Percentiles rank a stretch among this genome's conserved stretches.
Evolutionary conservation across 495 filamentous ascomycete genomes (phyloP).

Genomic region (Penicillium mononematosum): DNA sequence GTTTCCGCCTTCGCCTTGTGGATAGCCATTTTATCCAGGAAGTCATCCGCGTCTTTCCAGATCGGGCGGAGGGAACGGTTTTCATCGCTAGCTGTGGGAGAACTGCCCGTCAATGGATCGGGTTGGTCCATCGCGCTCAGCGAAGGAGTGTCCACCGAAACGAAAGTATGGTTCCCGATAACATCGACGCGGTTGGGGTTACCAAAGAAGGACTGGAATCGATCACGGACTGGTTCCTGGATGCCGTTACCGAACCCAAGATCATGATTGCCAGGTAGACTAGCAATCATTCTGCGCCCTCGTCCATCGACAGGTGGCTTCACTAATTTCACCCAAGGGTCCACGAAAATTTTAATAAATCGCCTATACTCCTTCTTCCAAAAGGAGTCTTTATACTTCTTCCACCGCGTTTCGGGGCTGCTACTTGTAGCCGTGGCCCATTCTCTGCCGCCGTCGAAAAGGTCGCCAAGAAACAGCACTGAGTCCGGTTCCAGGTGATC

Average conservation of each 20-base stretch:
- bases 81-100: conserved; percentile 38
- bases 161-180: conserved; percentile 92
- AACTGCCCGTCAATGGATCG: conserved; percentile 48
- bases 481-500: conserved; percentile 71
- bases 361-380: conserved; percentile 82
- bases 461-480: conserved; percentile 85
- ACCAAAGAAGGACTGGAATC: conserved; percentile 89
- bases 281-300: conserved; percentile 69
- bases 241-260: conserved; percentile 89
- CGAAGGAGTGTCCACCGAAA: conserved; percentile 85
- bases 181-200: conserved; percentile 83
- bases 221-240: conserved; percentile 69
- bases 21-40: conserved; percentile 61
- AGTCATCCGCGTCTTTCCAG: conserved; percentile 73
- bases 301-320: conserved; percentile 32
- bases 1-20: conserved; percentile 43
- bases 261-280: conserved; percentile 93
- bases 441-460: conserved; percentile 96
- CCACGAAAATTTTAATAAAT: conserved; percentile 75
- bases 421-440: conserved; percentile 72
- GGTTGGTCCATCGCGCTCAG: conserved; percentile 68
- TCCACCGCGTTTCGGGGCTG: conserved; percentile 70
- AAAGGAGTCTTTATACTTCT: conserved; percentile 69
- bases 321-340: conserved; percentile 55
- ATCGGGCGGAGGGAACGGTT: conserved; percentile 54